A percentile compares a stretch with the other conserved stretches of the same genome.
These are phyloP conservation scores for Globomyces sp. DNA, from an alignment of 371 early-diverging fungal genomes.

Conservation along the genomic window DNA sequence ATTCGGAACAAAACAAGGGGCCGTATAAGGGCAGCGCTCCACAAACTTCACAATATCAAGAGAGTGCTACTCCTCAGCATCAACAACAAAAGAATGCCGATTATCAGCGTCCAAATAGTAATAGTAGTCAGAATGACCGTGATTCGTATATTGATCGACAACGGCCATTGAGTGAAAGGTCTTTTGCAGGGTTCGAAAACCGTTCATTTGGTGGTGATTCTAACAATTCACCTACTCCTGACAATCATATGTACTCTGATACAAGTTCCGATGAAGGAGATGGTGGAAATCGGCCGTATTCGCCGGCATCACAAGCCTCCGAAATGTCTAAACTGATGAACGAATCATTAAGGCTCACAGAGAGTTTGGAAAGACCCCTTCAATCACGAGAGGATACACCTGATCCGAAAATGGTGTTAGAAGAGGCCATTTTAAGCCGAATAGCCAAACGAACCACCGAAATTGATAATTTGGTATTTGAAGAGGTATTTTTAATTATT, in stretches of 20 bases:
- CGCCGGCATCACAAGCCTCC: not conserved
- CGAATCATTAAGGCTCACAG: not conserved
- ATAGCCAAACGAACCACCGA: conserved; percentile 1
- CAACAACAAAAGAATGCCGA: too few relatives aligned
- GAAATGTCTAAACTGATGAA: conserved; percentile 7
- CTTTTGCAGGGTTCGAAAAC: too few relatives aligned
- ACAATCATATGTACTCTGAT: conserved; percentile 7
- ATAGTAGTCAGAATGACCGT: too few relatives aligned
- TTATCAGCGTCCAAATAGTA: too few relatives aligned
- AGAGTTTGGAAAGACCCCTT: not conserved
- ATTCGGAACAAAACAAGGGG: too few relatives aligned
- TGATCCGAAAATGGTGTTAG: conserved; percentile 8
- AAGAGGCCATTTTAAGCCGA: conserved; percentile 8
- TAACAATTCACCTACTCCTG: not conserved
- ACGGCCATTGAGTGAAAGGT: too few relatives aligned
- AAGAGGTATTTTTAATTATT: conserved; percentile 3
- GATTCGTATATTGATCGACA: too few relatives aligned
- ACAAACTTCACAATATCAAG: too few relatives aligned
- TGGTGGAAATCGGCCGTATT: too few relatives aligned
- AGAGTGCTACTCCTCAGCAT: too few relatives aligned
- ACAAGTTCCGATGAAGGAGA: conserved; percentile 5
- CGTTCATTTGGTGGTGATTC: too few relatives aligned
- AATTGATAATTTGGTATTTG: conserved; percentile 1
- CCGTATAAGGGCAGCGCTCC: too few relatives aligned
- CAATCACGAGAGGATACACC: not conserved